phyloP scores from a whole-genome alignment of 2,329 filamentous ascomycete species.

The Alternaria novae-zelandiae region DNA sequence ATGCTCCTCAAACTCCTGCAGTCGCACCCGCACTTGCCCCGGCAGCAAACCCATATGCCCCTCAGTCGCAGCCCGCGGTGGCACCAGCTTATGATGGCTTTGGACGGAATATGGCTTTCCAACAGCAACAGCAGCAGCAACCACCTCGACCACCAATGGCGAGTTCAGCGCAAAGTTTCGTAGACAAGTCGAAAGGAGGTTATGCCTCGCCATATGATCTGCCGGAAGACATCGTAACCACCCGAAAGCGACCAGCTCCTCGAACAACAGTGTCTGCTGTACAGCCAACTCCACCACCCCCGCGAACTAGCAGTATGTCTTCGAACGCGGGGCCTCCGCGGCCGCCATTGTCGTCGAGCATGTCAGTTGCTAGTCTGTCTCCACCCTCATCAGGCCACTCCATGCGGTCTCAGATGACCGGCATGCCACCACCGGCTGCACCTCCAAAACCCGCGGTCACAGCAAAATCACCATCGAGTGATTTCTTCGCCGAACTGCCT shows the following conservation, averaged over 20 bases:
- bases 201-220: conserved; percentile 96
- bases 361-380: conserved; percentile 46
- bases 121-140: conserved; percentile 41
- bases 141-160: conserved; percentile 60
- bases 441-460: conserved; percentile 35
- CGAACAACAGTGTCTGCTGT: conserved; percentile 34
- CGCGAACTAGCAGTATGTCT: conserved; percentile 67
- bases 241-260: conserved; percentile 61
- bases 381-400: conserved; percentile 51
- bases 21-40: conserved; percentile 30
- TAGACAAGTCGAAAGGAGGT: conserved; percentile 85
- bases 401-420: conserved; percentile 38
- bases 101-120: conserved; percentile 34
- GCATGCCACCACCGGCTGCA: conserved; percentile 30
- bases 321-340: conserved; percentile 25
- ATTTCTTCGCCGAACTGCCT: conserved; percentile 59
- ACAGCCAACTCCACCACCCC: conserved; percentile 59
- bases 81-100: conserved; percentile 41
- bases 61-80: conserved; percentile 54
- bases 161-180: conserved; percentile 74
- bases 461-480: conserved; percentile 41
- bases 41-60: conserved; percentile 56
- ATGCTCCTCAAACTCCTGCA: conserved; percentile 43
- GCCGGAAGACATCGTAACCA: conserved; percentile 83
- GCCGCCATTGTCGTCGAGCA: conserved; percentile 36